Evolutionary conservation across 2,329 filamentous ascomycete genomes (phyloP), one percentile per base, ranked within the genome.

Genomic region (Neoscytalidium dimidiatum): DNA sequence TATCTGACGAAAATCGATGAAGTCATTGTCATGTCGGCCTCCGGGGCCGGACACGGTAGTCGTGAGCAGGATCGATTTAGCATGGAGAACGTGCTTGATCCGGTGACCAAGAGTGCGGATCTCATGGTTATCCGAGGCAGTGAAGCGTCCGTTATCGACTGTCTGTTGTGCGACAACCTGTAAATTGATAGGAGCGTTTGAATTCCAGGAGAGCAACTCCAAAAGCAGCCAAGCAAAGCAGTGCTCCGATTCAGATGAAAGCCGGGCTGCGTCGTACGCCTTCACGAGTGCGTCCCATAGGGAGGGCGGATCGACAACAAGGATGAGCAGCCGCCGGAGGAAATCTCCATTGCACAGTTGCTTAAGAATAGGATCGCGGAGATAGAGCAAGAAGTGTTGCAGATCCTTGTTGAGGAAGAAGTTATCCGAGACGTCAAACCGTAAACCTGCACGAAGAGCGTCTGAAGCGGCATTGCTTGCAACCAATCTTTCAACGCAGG

Each of bases 11-110:
- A 88, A 88, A 67, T 91, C 82, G 1, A 70, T 78, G 70, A 84
- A 85, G 69, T 93, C 90, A 62, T 94, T 94, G 73, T 93, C 88
- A 68, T 94, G 90, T 0, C 90, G 83, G 0, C 89, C 89, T 0
- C 90, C 90, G 0, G 89, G 83, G 1, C 63, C 68, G 41, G 35
- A 21, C 4, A 33, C 8, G 2, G 26, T 11, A 0, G 33, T 17
- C 0, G 35, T 11, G 1, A 44, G 9, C 1, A n/a, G 6, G 1
- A 44, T 13, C 2, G 48, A 31, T 26, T 26, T 41, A 43, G 88
- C 82, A 0, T 84, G 77, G 0, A 77, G 64, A 8, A 44, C 76
- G 71, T 38, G 78, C 76, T 23, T 81, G 73, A 66, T 86, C 77
- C 28, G 92, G 65, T 64, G 83, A 84, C 2, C 86, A 83, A 69